Conservation (phyloP, 2,329 filamentous ascomycete genomes). For the Aspergillus oerlinghausenensis region DNA sequence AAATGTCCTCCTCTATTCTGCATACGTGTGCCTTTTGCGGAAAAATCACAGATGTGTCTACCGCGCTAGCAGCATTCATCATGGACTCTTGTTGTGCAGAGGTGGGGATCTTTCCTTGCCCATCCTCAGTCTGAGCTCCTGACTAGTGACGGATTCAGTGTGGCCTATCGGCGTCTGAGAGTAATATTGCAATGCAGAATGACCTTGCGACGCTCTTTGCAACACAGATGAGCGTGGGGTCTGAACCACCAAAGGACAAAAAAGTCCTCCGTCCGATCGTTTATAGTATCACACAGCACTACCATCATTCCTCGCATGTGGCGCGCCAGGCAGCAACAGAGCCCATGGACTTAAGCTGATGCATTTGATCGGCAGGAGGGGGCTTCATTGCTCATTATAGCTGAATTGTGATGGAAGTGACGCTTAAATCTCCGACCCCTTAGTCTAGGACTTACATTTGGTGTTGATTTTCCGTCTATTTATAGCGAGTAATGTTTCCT, state of each 20-base stretch:
- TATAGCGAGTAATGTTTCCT: background rate
- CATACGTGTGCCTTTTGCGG: constrained; percentile 39
- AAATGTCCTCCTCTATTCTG: constrained; percentile 35
- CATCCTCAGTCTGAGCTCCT: constrained; percentile 18
- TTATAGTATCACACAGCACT: constrained; percentile 77
- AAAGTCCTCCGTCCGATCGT: constrained; percentile 48
- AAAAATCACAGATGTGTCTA: constrained; percentile 34
- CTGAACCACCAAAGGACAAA: constrained; percentile 29
- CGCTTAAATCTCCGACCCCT: constrained; percentile 2
- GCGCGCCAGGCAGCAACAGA: constrained; percentile 33
- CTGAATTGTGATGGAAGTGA: background rate
- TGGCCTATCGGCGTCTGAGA: constrained; percentile 38
- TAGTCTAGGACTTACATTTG: background rate
- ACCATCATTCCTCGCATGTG: constrained; percentile 73
- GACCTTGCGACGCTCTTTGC: constrained; percentile 78
- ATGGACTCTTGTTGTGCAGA: constrained; percentile 38
- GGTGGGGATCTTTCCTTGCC: constrained; percentile 28
- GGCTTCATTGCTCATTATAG: background rate
- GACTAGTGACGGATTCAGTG: constrained; percentile 29
- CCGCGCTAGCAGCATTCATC: constrained; percentile 31
- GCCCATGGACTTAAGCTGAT: background rate
- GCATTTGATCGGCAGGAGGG: background rate
- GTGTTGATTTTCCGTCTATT: background rate
- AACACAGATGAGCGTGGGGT: constrained; percentile 63
- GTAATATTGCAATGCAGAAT: constrained; percentile 65